Evolutionary conservation across 1,284 basidiomycete species (phyloP).

Genomic region (Marasmius fiardii): DNA sequence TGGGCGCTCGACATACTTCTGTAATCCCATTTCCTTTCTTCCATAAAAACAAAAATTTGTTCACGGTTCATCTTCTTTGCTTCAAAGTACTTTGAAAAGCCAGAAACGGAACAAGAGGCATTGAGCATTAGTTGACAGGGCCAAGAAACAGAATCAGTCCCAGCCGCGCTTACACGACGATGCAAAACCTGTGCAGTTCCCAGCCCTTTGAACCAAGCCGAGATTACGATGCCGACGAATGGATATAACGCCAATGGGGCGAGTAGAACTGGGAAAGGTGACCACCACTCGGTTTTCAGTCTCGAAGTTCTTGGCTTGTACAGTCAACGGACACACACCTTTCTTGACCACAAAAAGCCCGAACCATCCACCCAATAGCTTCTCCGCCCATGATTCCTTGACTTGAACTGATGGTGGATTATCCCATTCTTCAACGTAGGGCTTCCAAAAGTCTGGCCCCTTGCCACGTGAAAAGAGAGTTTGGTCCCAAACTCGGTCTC

Average conservation of each 20-base stretch:
- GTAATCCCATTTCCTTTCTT: conserved; percentile 88
- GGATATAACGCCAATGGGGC: conserved; percentile 71
- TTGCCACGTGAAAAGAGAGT: conserved; percentile 80
- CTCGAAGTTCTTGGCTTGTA: too few relatives aligned
- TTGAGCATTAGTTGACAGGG: not conserved
- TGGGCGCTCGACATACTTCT: conserved; percentile 42
- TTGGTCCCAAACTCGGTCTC: conserved; percentile 75
- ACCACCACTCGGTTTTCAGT: not conserved
- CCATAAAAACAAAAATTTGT: conserved; percentile 72
- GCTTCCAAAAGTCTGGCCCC: conserved; percentile 78
- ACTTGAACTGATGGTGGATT: conserved; percentile 47
- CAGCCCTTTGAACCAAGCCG: conserved; percentile 66
- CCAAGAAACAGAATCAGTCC: conserved; percentile 5
- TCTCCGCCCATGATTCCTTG: conserved; percentile 29
- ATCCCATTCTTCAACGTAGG: conserved; percentile 87
- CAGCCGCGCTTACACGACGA: conserved; percentile 44
- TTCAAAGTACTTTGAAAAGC: conserved; percentile 63
- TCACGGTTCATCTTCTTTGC: conserved; percentile 74
- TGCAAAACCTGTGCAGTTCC: conserved; percentile 72
- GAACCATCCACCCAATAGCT: conserved; percentile 45
- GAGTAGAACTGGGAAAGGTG: conserved; percentile 50
- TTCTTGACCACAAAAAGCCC: conserved; percentile 47
- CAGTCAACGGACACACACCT: conserved; percentile 31
- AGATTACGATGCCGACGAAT: conserved; percentile 60
- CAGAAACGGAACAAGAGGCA: too few relatives aligned